These are phyloP conservation scores for Clausena lansium DNA, from an alignment of 345 rosid genomes.

Conservation along the genomic window DNA sequence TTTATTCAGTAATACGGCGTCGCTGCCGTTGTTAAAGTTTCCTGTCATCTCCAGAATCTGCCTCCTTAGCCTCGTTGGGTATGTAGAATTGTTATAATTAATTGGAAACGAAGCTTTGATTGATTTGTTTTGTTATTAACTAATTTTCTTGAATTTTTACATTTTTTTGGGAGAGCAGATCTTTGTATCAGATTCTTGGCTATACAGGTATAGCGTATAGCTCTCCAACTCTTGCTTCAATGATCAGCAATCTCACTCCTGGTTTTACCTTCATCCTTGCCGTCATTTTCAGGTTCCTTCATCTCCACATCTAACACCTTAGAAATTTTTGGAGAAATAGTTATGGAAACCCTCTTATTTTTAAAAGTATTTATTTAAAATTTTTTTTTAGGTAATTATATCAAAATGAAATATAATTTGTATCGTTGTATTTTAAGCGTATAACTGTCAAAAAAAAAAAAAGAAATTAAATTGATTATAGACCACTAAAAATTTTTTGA, in stretches of 20 bases:
- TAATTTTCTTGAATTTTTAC: background rate
- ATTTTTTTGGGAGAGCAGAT: conserved; percentile 16
- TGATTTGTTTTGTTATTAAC: background rate
- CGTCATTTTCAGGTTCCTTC: background rate
- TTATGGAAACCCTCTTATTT: too few species aligned
- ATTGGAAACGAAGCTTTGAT: too few species aligned
- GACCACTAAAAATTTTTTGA: too few species aligned
- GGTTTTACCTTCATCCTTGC: conserved; percentile 37
- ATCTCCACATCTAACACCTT: background rate
- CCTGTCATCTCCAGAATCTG: conserved; percentile 25
- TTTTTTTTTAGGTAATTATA: too few species aligned
- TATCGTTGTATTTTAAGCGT: too few species aligned
- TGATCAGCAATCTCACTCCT: conserved; percentile 42
- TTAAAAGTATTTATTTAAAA: too few species aligned
- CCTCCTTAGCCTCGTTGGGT: conserved; percentile 39
- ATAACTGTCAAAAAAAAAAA: too few species aligned
- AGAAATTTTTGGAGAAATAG: too few species aligned
- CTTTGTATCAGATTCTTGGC: conserved; percentile 15
- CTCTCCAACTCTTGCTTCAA: conserved; percentile 51
- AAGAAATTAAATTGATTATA: too few species aligned
- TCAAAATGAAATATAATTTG: too few species aligned
- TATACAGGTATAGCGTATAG: conserved; percentile 36
- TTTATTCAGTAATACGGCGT: too few species aligned
- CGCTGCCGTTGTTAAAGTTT: conserved; percentile 2
- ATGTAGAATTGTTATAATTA: background rate